Evolutionary conservation across 108 stramenopile species (phyloP).

Genomic region (Cylindrotheca closterium): DNA sequence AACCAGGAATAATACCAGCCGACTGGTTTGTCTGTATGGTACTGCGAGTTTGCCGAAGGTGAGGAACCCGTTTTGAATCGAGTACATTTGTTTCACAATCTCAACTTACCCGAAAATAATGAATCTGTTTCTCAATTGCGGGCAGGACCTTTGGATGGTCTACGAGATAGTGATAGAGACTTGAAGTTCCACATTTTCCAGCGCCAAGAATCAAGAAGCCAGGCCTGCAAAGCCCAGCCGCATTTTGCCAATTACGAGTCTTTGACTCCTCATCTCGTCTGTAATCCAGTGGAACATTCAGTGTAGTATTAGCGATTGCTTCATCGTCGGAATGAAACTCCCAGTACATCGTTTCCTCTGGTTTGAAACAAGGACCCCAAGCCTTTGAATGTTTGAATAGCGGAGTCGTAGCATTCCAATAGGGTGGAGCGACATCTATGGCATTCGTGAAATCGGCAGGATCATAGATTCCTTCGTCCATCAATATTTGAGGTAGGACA

Average conservation of each 20-base stretch:
- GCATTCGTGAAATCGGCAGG: constrained; percentile 34
- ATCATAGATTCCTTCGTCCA: constrained; percentile 25
- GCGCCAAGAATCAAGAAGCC: constrained; percentile 86
- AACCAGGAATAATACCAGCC: constrained; percentile 79
- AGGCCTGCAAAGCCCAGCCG: constrained; percentile 68
- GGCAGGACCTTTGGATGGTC: constrained; percentile 79
- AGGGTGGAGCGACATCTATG: constrained; percentile 28
- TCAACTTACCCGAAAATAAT: constrained; percentile 66
- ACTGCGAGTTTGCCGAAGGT: constrained; percentile 15
- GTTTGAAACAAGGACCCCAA: constrained; percentile 54
- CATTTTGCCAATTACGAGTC: not conserved
- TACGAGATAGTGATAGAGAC: constrained; percentile 76
- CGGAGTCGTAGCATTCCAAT: constrained; percentile 22
- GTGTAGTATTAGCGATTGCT: constrained; percentile 6
- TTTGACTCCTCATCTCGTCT: constrained; percentile 2
- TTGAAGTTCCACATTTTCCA: constrained; percentile 85
- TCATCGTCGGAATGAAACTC: constrained; percentile 12
- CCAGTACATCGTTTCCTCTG: constrained; percentile 5
- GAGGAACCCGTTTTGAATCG: not conserved
- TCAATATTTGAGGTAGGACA: constrained; percentile 12
- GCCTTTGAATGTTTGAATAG: not conserved
- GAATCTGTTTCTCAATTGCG: constrained; percentile 79
- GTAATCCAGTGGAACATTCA: not conserved
- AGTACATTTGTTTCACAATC: not conserved
- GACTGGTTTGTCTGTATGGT: constrained; percentile 34